Evolutionary conservation across 169 alveolate species (phyloP), one percentile per base, ranked within the genome.

Genomic region (Theileria parva): DNA sequence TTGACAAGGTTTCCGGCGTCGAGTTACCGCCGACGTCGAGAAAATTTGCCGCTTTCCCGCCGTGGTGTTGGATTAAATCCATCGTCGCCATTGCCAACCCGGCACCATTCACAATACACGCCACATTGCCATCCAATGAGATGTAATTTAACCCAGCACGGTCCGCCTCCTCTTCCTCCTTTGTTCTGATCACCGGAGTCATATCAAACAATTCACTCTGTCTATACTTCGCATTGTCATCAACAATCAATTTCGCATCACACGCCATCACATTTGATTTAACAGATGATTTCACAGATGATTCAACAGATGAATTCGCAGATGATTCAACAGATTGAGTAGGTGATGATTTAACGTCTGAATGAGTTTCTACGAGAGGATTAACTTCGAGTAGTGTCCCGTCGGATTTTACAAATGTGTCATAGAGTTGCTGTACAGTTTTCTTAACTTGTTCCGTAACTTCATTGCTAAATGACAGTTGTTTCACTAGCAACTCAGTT

Each of bases 41-140:
- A 93, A 97, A 97, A 86, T 97, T 97, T 30, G 99, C 98, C 0
- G 99, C 99, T 28, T 91, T 72, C 2, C 98, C 99, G 0, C 96
- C 98, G 53, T 95, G 88, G 50, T 77, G 86, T 48, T 92, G 88
- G 15, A 96, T 85, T 30, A 95, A 81, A 63, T 88, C 95, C 97
- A 97, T 93, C 44, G 99, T 97, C 34, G 99, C 98, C 99, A 97
- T 97, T 53, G 99, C 99, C n/a, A 97, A 92, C 2, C 99, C 99
- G 11, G 99, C 99, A 2, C 99, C 99, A 68, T 97, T 97, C 27
- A 97, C 99, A 91, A 97, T 88, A 88, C 99, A 97, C 15, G 94
- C 96, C 15, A 91, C 93, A 51, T 80, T 94, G 28, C 99, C 99
- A 51, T 96, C 97, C 60, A 96, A 80, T 2, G 97, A 91, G n/a